phyloP scores from a whole-genome alignment of 805 yeast species.

The Teunomyces barrocoloradensis region DNA sequence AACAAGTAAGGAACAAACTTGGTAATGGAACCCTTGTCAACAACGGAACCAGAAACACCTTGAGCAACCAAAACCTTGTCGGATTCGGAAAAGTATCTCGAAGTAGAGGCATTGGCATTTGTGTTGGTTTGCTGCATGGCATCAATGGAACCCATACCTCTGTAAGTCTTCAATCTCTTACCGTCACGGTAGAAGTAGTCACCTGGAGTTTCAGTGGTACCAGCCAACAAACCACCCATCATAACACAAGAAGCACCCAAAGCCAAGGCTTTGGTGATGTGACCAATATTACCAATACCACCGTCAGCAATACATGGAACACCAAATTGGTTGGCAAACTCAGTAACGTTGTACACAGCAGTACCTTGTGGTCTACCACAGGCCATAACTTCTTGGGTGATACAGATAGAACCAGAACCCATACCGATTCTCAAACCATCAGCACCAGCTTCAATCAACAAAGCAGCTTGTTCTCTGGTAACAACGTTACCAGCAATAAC shows the following conservation, averaged over 20 bases:
- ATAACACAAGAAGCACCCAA: constrained; percentile 95
- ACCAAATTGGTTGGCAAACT: constrained; percentile 93
- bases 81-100: constrained; percentile 95
- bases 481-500: constrained; percentile 98
- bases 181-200: constrained; percentile 97
- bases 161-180: constrained; percentile 92
- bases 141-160: constrained; percentile 99
- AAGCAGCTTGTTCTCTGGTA: constrained; percentile 98
- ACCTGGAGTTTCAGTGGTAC: constrained; percentile 98
- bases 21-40: constrained; percentile 92
- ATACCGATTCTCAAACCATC: constrained; percentile 98
- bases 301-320: constrained; percentile 99
- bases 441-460: constrained; percentile 87
- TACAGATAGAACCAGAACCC: constrained; percentile 99
- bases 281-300: constrained; percentile 98
- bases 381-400: constrained; percentile 99
- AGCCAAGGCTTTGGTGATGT: constrained; percentile 93
- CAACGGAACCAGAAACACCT: constrained; percentile 96
- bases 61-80: constrained; percentile 97
- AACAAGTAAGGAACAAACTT: constrained; percentile 92
- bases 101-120: constrained; percentile 94
- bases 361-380: constrained; percentile 99
- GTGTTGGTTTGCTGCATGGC: constrained; percentile 92
- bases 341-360: constrained; percentile 91
- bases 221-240: constrained; percentile 99